Base-by-base conservation (phyloP, 1,139 yeast species). In the Blastobotrys petasosporus region DNA sequence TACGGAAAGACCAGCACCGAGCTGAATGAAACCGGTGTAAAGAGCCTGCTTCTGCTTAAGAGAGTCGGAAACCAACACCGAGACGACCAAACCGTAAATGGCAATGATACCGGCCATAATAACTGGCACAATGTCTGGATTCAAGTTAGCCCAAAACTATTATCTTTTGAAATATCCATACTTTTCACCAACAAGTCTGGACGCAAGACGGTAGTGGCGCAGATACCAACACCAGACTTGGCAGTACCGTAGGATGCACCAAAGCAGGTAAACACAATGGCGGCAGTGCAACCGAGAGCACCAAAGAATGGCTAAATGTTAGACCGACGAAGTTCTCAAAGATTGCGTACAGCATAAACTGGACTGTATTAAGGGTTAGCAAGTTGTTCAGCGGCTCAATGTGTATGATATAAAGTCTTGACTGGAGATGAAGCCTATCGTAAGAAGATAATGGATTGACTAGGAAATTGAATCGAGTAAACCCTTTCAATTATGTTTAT, bases 201-300 rank as follows among this genome's bases (percentile, higher is more conserved):
- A 79, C 97, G 85, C 68, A 92, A 76, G 53, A 90, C 96, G 71
- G 95, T 86, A 58, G 97, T 88, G 66, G 96, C 98, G 75, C 97
- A 88, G 66, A 94, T 90, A 80, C 99, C 98, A 55, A 92, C 95
- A 73, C 99, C 99, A 37, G 96, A 85, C 74, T 94, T 94, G 64
- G 99, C 99, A 57, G 98, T 94, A 76, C 98, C 99, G 69, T 90
- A 88, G 47, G 97, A 92, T 59, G 99, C 97, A 75, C 99, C 99
- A 63, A 90, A 85, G 35, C 96, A 87, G 69, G 98, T 92, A 79
- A 92, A 88, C 64, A 92, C 86, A 66, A 94, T 92, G 69, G 99
- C 97, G 48, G 97, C 90, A 52, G 98, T 95, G 76, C 98, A 94
- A 65, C 98, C 98, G 68, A 92, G 86, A 60, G 97, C 90, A 67